Evolutionary conservation across 257 asterid genomes (phyloP), one percentile per base, ranked within the genome.

Genomic region (Handroanthus guayacan): DNA sequence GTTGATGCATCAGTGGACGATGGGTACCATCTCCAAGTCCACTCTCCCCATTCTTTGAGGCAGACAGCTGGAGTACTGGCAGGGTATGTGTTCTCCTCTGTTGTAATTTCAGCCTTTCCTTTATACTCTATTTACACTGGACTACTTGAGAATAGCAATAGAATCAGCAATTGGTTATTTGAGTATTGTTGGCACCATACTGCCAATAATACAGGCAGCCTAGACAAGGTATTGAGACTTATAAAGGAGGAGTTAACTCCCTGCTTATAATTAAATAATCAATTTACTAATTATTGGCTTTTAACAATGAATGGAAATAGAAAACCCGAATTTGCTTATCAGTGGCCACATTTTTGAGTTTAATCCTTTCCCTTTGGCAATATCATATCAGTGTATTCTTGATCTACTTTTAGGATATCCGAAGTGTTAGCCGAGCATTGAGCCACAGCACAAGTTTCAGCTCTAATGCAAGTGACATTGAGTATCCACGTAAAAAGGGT

Each of bases 1-100:
- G 91, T 92, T 92, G 99, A 92, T 91, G 94, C 93, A 88, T 87
- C 97, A 95, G 99, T 85, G 97, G 95, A 79, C 92, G 93, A 71
- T 95, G 97, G 97, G 60, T 80, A 62, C 79, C 92, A 79, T 86
- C 97, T 87, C 81, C 92, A 78, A 85, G 89, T 82, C 90, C 94
- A 74, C 87, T 82, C 66, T 83, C 93, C 80, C 90, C 78, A 34
- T 70, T 83, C 62, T 72, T 82, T 60, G 98, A 95, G 60, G 86
- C 82, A 18, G 97, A 93, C 75, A 87, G 88, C 86, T 90, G 93
- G 96, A 89, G 87, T 81, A 69, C 82, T 65, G 71, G 86, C 84
- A 80, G 86, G 97, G 98, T 92, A 82, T 17, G 87, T 82, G 63
- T 61, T 39, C 61, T 62, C 62, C 55, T 80, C 74, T 60, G 20